Percentiles rank a stretch among this genome's conserved stretches.
phyloP scores from a whole-genome alignment of 257 asterid genomes.

The Nicotiana paniculata region DNA sequence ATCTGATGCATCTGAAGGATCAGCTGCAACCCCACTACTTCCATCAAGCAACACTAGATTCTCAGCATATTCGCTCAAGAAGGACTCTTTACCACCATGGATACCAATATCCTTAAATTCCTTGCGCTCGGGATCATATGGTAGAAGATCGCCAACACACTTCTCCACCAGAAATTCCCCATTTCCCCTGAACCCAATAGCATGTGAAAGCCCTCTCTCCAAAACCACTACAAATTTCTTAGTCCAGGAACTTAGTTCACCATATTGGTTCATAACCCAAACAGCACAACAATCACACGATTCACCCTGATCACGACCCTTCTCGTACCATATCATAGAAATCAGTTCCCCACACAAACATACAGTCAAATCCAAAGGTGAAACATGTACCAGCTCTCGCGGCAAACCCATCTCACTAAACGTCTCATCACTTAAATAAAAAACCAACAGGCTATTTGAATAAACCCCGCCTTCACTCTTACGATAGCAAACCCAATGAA shows the following conservation, averaged over 20 bases:
- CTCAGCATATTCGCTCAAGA: conserved; percentile 15
- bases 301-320: conserved; percentile 13
- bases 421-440: conserved; percentile 25
- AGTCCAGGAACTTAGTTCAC: conserved; percentile 26
- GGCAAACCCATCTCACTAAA: conserved; percentile 35
- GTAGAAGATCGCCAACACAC: conserved; percentile 4
- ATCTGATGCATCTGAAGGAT: not conserved
- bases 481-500: conserved; percentile 27
- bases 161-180: conserved; percentile 13
- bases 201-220: conserved; percentile 12
- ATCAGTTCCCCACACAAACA: conserved; percentile 6
- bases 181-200: conserved; percentile 20
- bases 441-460: not conserved
- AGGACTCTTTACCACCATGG: conserved; percentile 16
- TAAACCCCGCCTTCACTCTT: conserved; percentile 7
- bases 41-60: conserved; percentile 18
- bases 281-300: conserved; percentile 16
- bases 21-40: not conserved
- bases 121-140: conserved; percentile 6
- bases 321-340: not conserved
- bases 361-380: conserved; percentile 11
- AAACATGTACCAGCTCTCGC: not conserved
- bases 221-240: conserved; percentile 5
- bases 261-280: conserved; percentile 36
- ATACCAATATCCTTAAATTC: conserved; percentile 15